Percentiles rank a stretch among this genome's conserved stretches.
phyloP scores from a whole-genome alignment of 345 rosid genomes.

The Eucalyptus coolabah region DNA sequence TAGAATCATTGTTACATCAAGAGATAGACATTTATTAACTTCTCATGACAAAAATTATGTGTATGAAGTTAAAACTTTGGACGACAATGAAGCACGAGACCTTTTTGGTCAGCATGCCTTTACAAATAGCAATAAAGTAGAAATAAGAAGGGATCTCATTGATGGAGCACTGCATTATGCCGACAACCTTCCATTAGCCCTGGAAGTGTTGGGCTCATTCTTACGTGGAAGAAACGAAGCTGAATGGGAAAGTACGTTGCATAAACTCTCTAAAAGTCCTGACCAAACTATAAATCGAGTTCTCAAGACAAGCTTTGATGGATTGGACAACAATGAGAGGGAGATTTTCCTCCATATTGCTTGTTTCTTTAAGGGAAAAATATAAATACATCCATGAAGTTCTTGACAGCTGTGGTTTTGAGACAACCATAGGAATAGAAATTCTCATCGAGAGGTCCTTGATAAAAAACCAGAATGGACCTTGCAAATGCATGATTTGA shows the following conservation, averaged over 20 bases:
- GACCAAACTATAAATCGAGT: too few relatives aligned
- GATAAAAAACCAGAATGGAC: not conserved
- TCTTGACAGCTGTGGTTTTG: not conserved
- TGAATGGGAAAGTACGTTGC: too few relatives aligned
- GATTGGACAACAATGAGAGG: rapidly evolving
- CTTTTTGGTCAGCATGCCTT: too few relatives aligned
- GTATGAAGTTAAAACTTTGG: rapidly evolving
- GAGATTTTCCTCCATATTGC: too few relatives aligned
- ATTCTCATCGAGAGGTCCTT: not conserved
- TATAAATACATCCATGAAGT: not conserved
- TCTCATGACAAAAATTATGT: rapidly evolving
- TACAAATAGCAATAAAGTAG: rapidly evolving
- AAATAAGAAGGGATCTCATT: too few relatives aligned
- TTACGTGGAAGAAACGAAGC: too few relatives aligned
- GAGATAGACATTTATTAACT: rapidly evolving
- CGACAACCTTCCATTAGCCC: rapidly evolving
- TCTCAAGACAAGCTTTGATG: too few relatives aligned
- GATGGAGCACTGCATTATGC: rapidly evolving
- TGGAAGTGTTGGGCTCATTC: too few relatives aligned
- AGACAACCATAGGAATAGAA: not conserved
- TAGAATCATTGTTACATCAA: too few relatives aligned
- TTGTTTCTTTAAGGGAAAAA: too few relatives aligned
- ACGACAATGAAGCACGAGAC: rapidly evolving
- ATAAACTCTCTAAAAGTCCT: too few relatives aligned
- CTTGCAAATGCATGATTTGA: not conserved